Evolutionary conservation across 78 protist species (phyloP), one percentile per base, ranked within the genome.

Genomic region (Dictyostelium citrinum): DNA sequence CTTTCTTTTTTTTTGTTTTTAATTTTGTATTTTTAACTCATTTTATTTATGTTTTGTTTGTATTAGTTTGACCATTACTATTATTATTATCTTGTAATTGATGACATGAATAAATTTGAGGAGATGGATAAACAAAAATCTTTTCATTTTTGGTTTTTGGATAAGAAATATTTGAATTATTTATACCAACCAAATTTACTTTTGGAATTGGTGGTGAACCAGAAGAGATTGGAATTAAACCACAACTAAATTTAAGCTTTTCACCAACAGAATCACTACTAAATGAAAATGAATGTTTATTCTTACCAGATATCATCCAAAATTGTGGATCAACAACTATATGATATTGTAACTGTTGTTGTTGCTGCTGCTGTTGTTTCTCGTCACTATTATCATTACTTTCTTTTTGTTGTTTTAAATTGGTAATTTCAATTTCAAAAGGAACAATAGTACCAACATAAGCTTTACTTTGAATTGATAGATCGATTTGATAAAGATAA

Each of bases 291-390:
- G 64, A 20, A 24, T 58, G 58, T 68, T 78, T 88, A 35, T 17
- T 88, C 14, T 64, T 58, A 12, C 93, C 93, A 16, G 93, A 76
- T 29, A 88, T 24, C 77, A 82, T 88, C 93, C 93, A 88, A 35
- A 16, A 43, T 17, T 70, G 24, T 10, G 70, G 6, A 49, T 88
- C 93, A 78, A 46, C 35, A 31, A 49, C 81, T 7, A 88, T 46
- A 1, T 17, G 27, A 49, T 88, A 88, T 27, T 51, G 71, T 7
- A 86, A 10, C n/a, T 81, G 39, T 11, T 35, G 27, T 31, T 35
- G 49, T 43, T 43, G 76, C 76, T 29, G 67, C 17, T 64, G 91
- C 14, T 16, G n/a, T 55, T 55, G 64, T 55, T 55, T 55, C 20
- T 20, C 64, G 20, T 55, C 27, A 55, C 27, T 9, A 20, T 55